phyloP scores from a whole-genome alignment of 768 basidiomycete genomes.

The Termitomyces sp. region DNA sequence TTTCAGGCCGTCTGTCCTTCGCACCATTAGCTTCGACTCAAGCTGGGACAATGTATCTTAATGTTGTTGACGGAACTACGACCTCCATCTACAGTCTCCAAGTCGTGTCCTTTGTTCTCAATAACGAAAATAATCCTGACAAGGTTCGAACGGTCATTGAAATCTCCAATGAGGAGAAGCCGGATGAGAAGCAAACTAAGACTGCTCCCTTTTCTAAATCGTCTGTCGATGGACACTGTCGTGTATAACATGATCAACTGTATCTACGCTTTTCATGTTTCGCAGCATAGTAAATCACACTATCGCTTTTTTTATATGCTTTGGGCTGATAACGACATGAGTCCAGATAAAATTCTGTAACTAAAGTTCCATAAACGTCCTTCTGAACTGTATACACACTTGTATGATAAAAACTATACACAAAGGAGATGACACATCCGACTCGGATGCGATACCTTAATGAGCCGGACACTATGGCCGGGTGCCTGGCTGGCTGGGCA shows the following conservation, averaged over 20 bases:
- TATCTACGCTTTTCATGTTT: background rate
- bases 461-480: too few relatives aligned
- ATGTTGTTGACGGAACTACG: background rate
- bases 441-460: too few relatives aligned
- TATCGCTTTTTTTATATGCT: too few relatives aligned
- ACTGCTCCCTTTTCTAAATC: background rate
- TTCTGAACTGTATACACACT: too few relatives aligned
- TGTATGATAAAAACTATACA: too few relatives aligned
- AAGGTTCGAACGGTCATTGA: conserved; percentile 1
- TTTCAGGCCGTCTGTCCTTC: conserved; percentile 7
- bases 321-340: too few relatives aligned
- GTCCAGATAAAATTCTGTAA: too few relatives aligned
- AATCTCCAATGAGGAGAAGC: background rate
- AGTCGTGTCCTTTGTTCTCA: conserved; percentile 5
- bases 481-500: too few relatives aligned
- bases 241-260: background rate
- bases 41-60: background rate
- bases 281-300: background rate
- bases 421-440: too few relatives aligned
- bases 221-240: background rate
- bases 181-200: conserved; percentile 6
- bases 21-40: conserved; percentile 5
- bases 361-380: too few relatives aligned
- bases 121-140: background rate
- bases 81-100: background rate